Percentiles rank a stretch among this genome's conserved stretches.
Conservation (phyloP, 257 asterid genomes). For the Handroanthus guayacan region DNA sequence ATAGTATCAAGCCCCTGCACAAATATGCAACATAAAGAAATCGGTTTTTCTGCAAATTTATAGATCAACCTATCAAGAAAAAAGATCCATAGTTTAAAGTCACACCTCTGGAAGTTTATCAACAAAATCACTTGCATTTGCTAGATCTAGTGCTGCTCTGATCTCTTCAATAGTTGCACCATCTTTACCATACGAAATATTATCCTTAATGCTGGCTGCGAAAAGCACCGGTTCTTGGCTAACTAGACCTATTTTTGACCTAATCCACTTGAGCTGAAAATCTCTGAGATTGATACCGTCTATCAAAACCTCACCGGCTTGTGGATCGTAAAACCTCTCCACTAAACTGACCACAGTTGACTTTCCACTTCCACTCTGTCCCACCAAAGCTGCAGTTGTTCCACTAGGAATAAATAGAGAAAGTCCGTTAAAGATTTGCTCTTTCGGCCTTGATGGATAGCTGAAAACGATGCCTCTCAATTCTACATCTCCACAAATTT, state of each 20-base stretch:
- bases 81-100: not conserved
- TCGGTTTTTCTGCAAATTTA: not conserved
- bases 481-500: conserved; percentile 52
- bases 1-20: conserved; percentile 58
- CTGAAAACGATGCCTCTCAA: conserved; percentile 49
- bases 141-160: conserved; percentile 52
- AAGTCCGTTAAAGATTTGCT: conserved; percentile 46
- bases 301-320: conserved; percentile 49
- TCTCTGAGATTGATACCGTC: conserved; percentile 54
- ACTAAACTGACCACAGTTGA: conserved; percentile 58
- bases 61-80: not conserved
- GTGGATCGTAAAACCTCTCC: conserved; percentile 68
- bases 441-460: conserved; percentile 59
- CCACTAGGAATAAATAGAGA: conserved; percentile 52
- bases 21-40: conserved; percentile 3
- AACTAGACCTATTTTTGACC: conserved; percentile 64
- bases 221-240: conserved; percentile 73
- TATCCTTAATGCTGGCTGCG: conserved; percentile 60
- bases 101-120: conserved; percentile 57
- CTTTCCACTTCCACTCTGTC: conserved; percentile 72
- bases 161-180: conserved; percentile 59
- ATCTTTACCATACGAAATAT: conserved; percentile 60
- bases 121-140: conserved; percentile 59
- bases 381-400: conserved; percentile 57
- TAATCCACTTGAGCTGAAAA: conserved; percentile 59